Evolutionary conservation across 2,329 filamentous ascomycete genomes (phyloP).

Genomic region (Aureobasidium musti): DNA sequence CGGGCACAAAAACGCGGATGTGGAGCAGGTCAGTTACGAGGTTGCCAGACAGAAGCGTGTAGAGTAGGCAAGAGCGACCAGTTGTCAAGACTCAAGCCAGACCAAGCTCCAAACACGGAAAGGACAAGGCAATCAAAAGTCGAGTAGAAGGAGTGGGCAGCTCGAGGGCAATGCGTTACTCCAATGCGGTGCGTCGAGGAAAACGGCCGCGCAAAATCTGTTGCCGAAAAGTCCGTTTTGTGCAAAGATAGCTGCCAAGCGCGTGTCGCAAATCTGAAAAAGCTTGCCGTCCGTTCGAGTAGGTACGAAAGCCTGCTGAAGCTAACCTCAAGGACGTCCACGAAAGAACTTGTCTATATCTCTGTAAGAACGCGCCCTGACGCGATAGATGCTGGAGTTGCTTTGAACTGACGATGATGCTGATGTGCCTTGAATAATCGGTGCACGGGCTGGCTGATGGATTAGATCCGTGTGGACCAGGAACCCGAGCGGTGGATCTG

Average conservation of each 20-base stretch:
- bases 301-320: background rate
- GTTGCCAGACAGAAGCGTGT: conserved; percentile 29
- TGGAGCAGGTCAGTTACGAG: conserved; percentile 21
- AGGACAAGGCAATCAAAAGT: conserved; percentile 24
- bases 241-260: conserved; percentile 12
- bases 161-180: conserved; percentile 31
- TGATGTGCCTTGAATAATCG: conserved; percentile 1
- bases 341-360: background rate
- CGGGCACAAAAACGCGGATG: conserved; percentile 25
- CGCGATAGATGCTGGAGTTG: conserved; percentile 17
- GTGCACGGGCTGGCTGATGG: conserved; percentile 26
- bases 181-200: conserved; percentile 24
- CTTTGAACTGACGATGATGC: conserved; percentile 16
- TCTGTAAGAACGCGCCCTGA: conserved; percentile 20
- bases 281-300: background rate
- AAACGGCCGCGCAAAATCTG: conserved; percentile 28
- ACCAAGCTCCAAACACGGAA: conserved; percentile 20
- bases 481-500: conserved; percentile 26
- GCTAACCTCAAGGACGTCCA: background rate
- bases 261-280: conserved; percentile 17
- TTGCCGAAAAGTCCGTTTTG: conserved; percentile 28
- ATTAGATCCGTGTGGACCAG: conserved; percentile 29
- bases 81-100: conserved; percentile 26
- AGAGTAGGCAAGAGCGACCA: conserved; percentile 20
- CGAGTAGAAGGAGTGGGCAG: conserved; percentile 20